These are phyloP conservation scores for Pseudopyricularia javanii DNA, from an alignment of 2,329 filamentous ascomycete genomes.

Conservation along the genomic window DNA sequence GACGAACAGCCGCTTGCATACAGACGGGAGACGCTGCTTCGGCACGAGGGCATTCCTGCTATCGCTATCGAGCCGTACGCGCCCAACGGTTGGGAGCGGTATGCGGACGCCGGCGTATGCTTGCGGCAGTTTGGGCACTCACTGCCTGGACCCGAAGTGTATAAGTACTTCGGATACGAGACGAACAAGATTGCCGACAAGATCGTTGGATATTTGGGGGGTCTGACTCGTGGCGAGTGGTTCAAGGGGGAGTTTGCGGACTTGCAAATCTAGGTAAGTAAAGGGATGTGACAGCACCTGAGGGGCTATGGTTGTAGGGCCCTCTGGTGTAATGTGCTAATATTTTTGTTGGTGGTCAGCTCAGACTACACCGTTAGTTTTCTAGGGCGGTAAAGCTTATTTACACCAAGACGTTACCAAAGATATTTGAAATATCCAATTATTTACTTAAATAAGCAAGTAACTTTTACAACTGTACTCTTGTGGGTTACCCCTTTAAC, in stretches of 20 bases:
- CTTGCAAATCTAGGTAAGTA: too few species aligned
- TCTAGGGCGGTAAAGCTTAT: too few species aligned
- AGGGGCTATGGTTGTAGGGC: too few species aligned
- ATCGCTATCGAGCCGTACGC: conserved; percentile 93
- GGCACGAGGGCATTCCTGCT: conserved; percentile 87
- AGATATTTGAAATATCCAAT: too few species aligned
- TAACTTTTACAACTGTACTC: too few species aligned
- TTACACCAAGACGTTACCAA: too few species aligned
- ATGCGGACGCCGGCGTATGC: conserved; percentile 61
- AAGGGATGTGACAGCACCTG: too few species aligned
- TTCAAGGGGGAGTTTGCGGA: conserved; percentile 17
- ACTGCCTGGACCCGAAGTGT: conserved; percentile 34
- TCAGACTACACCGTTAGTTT: too few species aligned
- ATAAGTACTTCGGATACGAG: conserved; percentile 40
- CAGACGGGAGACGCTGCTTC: conserved; percentile 77
- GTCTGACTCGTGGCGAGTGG: conserved; percentile 15
- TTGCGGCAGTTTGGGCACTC: conserved; percentile 38
- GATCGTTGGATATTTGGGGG: conserved; percentile 10
- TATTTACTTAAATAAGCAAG: too few species aligned
- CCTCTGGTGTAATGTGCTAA: too few species aligned
- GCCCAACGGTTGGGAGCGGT: conserved; percentile 97
- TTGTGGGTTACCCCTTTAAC: too few species aligned
- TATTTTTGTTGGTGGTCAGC: too few species aligned
- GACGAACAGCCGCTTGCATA: conserved; percentile 92
- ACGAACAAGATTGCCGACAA: conserved; percentile 18